Evolutionary conservation across 495 filamentous ascomycete genomes (phyloP), one percentile per base, ranked within the genome.

Genomic region (Aspergillus panamensis): DNA sequence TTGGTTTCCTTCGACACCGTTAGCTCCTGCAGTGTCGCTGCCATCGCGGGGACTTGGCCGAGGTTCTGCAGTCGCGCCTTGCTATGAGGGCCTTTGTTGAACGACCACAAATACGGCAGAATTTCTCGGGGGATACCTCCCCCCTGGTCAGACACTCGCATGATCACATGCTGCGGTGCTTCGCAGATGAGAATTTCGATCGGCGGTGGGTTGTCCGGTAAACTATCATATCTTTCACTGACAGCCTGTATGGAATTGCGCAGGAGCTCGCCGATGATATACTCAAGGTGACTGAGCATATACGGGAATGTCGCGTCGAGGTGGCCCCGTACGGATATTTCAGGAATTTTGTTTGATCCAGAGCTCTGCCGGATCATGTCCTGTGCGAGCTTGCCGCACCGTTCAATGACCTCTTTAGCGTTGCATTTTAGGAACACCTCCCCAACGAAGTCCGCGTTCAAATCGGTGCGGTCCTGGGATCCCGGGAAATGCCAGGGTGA

Each of bases 181-280:
- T 99, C 92, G 74, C 93, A 97, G 55, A 99, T 87, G 14, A 95
- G 87, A 25, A 99, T 89, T 60, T 96, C 86, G 63, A 99, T 94
- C 4, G 92, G 91, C 0, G 91, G 89, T 7, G 88, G 87, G 0
- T 73, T 67, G 4, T 68, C 56, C 17, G 70, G 47, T 9, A 69
- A 66, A 21, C 72, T 64, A 7, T 72, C 64, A 30, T 82, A 80
- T 63, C 83, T 84, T 64, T 96, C 94, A 37, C 92, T 84, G 4
- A 92, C 86, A 20, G 91, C 93, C 70, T 97, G 92, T 21, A 99
- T 86, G 0, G 90, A 93, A 73, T 99, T 99, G 55, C 94, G 86
- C 16, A 99, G 80, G 10, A 99, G 85, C 72, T 99, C 94, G 35
- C 94, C 92, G 55, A 97, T 83, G 64, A 97, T 97, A 67, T 97